phyloP scores from a whole-genome alignment of 306 rosid genomes.

The Rubus idaeus region DNA sequence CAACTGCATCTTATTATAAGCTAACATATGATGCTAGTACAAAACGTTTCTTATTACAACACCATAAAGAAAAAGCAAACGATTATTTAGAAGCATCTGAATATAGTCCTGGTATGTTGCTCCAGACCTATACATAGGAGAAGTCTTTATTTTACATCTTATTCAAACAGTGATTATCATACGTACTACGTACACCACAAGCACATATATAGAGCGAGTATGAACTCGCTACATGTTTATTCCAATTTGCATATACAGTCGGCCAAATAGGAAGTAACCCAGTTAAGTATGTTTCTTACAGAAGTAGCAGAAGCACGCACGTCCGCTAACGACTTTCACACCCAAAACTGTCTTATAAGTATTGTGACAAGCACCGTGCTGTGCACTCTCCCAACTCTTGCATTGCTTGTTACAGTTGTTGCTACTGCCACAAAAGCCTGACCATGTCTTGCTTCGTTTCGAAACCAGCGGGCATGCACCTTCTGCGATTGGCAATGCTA shows the following conservation, averaged over 20 bases:
- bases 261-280: not conserved
- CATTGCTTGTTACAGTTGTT: constrained; percentile 5
- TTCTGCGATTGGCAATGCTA: not conserved
- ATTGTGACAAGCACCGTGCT: constrained; percentile 22
- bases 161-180: not conserved
- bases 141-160: not conserved
- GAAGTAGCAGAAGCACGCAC: constrained; percentile 21
- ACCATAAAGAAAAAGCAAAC: not conserved
- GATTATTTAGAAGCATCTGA: not conserved
- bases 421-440: constrained; percentile 1
- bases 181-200: not conserved
- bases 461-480: constrained; percentile 1
- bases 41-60: not conserved
- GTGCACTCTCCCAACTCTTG: not conserved
- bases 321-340: too few species aligned
- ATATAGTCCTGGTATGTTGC: too few species aligned
- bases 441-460: constrained; percentile 16
- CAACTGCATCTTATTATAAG: too few species aligned
- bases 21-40: not conserved
- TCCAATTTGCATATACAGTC: not conserved
- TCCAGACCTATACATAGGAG: too few species aligned
- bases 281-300: too few species aligned
- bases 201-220: not conserved
- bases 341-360: too few species aligned
- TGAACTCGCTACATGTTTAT: not conserved